phyloP scores from a whole-genome alignment of 345 rosid species.

The Noccaea caerulescens region DNA sequence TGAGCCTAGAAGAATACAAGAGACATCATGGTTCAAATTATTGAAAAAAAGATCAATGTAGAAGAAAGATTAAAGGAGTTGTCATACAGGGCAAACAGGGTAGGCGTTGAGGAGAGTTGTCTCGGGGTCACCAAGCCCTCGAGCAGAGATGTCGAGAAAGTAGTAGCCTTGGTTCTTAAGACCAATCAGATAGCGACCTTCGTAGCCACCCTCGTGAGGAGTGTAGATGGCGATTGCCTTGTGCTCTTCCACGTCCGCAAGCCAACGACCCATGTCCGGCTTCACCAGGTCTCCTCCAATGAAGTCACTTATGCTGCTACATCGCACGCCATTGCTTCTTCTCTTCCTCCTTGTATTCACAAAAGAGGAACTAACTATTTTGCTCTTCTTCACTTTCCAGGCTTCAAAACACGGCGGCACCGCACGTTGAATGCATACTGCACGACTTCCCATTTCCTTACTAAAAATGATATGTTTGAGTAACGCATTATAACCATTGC shows the following conservation, averaged over 20 bases:
- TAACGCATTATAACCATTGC: constrained; percentile 32
- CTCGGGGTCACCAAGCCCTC: constrained; percentile 96
- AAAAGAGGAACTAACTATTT: neutral
- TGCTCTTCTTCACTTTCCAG: constrained; percentile 16
- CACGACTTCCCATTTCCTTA: constrained; percentile 45
- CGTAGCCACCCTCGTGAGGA: constrained; percentile 95
- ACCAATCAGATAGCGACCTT: constrained; percentile 82
- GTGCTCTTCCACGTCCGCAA: constrained; percentile 84
- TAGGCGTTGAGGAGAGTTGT: constrained; percentile 82
- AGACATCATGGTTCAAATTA: neutral
- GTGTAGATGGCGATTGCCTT: constrained; percentile 83
- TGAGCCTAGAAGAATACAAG: constrained; percentile 57
- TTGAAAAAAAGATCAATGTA: neutral
- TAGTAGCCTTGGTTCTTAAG: constrained; percentile 78
- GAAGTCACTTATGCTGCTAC: constrained; percentile 60
- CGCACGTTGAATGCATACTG: constrained; percentile 48
- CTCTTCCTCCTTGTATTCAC: constrained; percentile 33
- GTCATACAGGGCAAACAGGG: constrained; percentile 85
- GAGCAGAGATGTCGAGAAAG: constrained; percentile 89
- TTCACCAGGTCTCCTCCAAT: constrained; percentile 82
- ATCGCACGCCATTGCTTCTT: constrained; percentile 42
- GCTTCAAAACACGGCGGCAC: constrained; percentile 36
- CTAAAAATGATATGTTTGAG: constrained; percentile 15
- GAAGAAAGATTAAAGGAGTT: neutral
- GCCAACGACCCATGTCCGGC: constrained; percentile 75